Base-by-base conservation (phyloP, 106 monocot genomes). In the Amphibolis antarctica region DNA sequence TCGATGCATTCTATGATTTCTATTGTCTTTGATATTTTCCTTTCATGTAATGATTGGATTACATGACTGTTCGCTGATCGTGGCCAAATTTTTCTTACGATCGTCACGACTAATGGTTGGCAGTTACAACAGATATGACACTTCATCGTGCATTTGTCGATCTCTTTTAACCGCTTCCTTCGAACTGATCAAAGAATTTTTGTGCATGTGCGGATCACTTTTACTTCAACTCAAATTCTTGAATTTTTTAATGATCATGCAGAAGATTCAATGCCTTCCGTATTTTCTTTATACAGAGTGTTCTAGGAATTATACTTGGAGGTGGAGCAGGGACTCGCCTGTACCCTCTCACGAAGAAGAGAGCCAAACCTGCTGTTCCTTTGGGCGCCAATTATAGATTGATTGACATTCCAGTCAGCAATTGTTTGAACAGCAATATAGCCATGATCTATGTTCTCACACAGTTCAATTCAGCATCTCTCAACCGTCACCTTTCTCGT, bases 341-440 rank as follows among this genome's bases (percentile, higher is more conserved):
- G 69, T 96, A 96, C 44, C 96, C 96, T 52, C 53, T 96, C 10
- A 96, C 96, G 1, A 96, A 96, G 76, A 96, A 96, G 80, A 77
- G 96, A 66, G 96, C 96, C 10, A 96, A 96, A 58, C 96, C 96
- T 14, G 96, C 96, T 0, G 96, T 96, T 57, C 96, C 96, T 5
- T 68, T 96, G 15, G 96, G 96, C 49, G 96, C 86, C 26, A 96
- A 96, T 66, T 96, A 96, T 58, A 81, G 96, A 44, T 64, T 96
- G 66, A 96, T 96, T 56, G 96, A 96, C 47, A 96, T 96, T 46
- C 96, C 96, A 18, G 96, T 96, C 28, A 96, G 96, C 82, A 96
- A 96, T 47, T 96, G 96, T 63, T 74, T 96, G 80, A 96, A 96
- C 78, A 96, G 96, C 44, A 79, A 87, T 66, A 81, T 96, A 30